Evolutionary conservation across 805 yeast species (phyloP), one percentile per base, ranked within the genome.

Genomic region (Candida jianshihensis): DNA sequence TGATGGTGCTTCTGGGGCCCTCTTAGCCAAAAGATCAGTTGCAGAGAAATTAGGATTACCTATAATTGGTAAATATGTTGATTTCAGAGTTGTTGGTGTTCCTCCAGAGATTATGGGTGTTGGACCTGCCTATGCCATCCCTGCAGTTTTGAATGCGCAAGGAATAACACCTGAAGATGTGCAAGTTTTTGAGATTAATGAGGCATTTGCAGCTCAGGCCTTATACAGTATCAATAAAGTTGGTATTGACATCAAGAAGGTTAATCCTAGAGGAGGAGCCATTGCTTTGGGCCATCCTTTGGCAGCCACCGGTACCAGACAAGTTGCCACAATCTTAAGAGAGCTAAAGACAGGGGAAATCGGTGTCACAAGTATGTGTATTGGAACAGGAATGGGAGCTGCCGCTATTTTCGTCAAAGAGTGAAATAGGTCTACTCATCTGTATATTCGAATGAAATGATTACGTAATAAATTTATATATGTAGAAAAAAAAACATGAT

Each of bases 381-480:
- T 90, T 47, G 97, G 97, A 53, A 87, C 97, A 25, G 97, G 97
- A 51, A 90, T 89, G 95, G 97, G 97, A 47, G 96, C 97, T 24
- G 97, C 97, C 33, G 82, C 90, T 12, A 68, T 89, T 31, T 72
- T 90, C 50, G 71, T 86, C 30, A 81, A 73, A 53, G 97, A 90
- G 14, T 28, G 21, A 28, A 6, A 10, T 8, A 9, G 8, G 14
- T n/a, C 7, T 25, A 25, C 14, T 8, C 7, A 25, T 25, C 13
- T 25, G 10, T 25, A 25, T 10, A 25, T 25, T 10, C 7, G 6
- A 10, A 25, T 11, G 14, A 25, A 9, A 13, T 21, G 7, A 8
- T 21, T 21, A 21, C 11, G 24, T 8, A 21, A 11, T 21, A n/a
- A n/a, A n/a, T n/a, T n/a, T n/a, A n/a, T n/a, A n/a, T n/a, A n/a